Evolutionary conservation across 176 grass and related monocot genomes (phyloP), one percentile per base, ranked within the genome.

Genomic region (Rhipidocladum racemiflorum): DNA sequence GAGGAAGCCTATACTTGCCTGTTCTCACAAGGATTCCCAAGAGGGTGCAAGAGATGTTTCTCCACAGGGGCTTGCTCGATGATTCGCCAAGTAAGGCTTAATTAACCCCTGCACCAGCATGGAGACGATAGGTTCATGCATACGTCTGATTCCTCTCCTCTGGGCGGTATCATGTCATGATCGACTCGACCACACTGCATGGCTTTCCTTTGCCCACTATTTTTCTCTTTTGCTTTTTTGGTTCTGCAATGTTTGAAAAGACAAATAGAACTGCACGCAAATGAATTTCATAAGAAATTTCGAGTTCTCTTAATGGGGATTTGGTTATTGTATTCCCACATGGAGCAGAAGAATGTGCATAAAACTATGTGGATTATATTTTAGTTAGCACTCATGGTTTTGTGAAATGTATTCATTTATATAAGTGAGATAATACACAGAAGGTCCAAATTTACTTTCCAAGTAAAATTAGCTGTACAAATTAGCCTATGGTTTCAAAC

Each of bases 21-120:
- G 65, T 14, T 27, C 73, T 78, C 35, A 36, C 45, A 10, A 71
- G 48, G 69, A 55, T 66, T 67, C 46, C 65, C 14, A 18, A 34
- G 13, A 23, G 10, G 68, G 25, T 36, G 76, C 70, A 59, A 21
- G 29, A 84, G 48, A 66, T 73, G 68, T 68, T 84, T 18, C 49
- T 57, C 67, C 67, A 20, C 3, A 16, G 57, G 29, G 70, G 50
- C 16, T 61, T 69, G 21, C 70, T 76, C 59, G 44, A 23, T 48
- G 36, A 84, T 57, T 72, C 67, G 0, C 57, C 86, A 67, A 70
- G 86, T 88, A 79, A 84, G 59, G 27, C 27, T 66, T 35, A n/a
- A 57, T 71, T 15, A 48, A 29, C 39, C 75, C 40, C 12, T 55
- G 18, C 18, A 8, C 14, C 43, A 25, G 46, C 77, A 66, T 38